Percentiles rank a stretch among this genome's conserved stretches.
Evolutionary conservation across 78 protist genomes (phyloP).

Genomic region (Creolimax fragrantissima): DNA sequence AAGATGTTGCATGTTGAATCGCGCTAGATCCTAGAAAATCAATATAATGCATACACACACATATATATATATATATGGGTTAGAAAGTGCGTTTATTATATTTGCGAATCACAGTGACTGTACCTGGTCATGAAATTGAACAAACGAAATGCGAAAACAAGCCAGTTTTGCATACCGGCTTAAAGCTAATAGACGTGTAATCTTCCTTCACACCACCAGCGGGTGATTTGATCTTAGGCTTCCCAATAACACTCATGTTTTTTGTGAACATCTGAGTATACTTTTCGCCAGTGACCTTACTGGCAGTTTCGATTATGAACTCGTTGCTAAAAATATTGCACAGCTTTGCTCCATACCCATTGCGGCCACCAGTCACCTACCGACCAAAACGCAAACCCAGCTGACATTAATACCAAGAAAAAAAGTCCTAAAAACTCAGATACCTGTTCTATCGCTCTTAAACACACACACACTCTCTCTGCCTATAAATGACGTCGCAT

Average conservation of each 20-base stretch:
- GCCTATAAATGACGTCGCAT: too few relatives aligned
- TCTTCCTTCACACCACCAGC: background rate
- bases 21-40: background rate
- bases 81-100: too few relatives aligned
- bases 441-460: too few relatives aligned
- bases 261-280: slow-evolving; percentile 47
- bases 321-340: slow-evolving; percentile 85
- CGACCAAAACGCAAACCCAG: background rate
- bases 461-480: too few relatives aligned
- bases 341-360: slow-evolving; percentile 98
- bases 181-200: slow-evolving; percentile 62
- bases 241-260: slow-evolving; percentile 49
- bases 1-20: slow-evolving; percentile 54
- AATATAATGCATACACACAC: background rate
- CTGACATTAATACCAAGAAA: too few relatives aligned
- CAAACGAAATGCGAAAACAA: too few relatives aligned
- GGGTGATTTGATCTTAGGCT: background rate
- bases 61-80: background rate
- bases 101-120: too few relatives aligned
- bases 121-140: too few relatives aligned
- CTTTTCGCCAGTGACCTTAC: background rate
- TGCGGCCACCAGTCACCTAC: slow-evolving; percentile 86
- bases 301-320: slow-evolving; percentile 71
- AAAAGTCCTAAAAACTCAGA: too few relatives aligned
- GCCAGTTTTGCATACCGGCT: slow-evolving; percentile 35